Conservation (phyloP, 2,329 filamentous ascomycete genomes). For the Penicillium brevicompactum region DNA sequence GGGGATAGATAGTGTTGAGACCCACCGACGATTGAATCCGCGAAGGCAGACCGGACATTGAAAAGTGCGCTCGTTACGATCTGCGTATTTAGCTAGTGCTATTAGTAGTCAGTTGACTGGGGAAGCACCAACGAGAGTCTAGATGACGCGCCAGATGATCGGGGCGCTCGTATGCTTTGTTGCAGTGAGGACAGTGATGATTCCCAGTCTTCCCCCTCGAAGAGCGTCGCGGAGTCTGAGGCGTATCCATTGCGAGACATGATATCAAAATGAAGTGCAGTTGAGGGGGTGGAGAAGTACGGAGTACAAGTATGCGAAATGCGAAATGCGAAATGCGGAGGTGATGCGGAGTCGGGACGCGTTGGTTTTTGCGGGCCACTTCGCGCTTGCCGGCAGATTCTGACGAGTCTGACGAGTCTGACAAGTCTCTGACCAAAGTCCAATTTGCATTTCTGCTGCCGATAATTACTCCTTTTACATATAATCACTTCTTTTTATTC, state of each 20-base stretch:
- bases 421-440: too few relatives aligned
- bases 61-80: conserved; percentile 18
- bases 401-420: not conserved
- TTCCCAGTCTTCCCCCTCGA: not conserved
- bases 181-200: conserved; percentile 17
- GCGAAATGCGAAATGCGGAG: not conserved
- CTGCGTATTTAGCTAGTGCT: not conserved
- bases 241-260: conserved; percentile 7
- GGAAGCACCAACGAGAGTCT: conserved; percentile 13
- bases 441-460: too few relatives aligned
- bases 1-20: not conserved
- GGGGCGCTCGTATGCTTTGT: conserved; percentile 17
- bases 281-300: not conserved
- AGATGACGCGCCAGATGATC: conserved; percentile 20
- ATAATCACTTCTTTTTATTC: too few relatives aligned
- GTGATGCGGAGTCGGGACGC: not conserved
- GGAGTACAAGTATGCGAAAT: too few relatives aligned
- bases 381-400: not conserved
- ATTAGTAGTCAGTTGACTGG: not conserved
- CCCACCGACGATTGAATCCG: conserved; percentile 18
- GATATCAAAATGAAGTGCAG: not conserved
- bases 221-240: conserved; percentile 11
- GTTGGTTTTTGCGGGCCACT: conserved; percentile 13
- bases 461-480: too few relatives aligned
- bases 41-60: conserved; percentile 18